Percentiles rank a stretch among this genome's conserved stretches.
These are phyloP conservation scores for Aspergillus sp. DNA, from an alignment of 2,329 filamentous ascomycete species.

Conservation along the genomic window DNA sequence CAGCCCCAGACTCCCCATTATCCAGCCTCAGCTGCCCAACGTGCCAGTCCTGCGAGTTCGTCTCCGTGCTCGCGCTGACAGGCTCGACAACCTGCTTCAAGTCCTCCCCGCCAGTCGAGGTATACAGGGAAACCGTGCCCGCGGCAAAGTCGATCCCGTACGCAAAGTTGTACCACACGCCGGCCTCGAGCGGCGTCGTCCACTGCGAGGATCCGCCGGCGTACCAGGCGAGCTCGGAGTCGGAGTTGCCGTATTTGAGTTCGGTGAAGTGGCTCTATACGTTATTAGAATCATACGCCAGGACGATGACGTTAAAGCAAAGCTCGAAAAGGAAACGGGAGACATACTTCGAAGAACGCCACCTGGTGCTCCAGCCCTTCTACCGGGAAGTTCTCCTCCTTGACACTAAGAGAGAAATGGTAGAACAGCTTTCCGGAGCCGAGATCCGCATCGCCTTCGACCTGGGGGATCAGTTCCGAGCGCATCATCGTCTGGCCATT, in stretches of 20 bases:
- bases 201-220: constrained; percentile 62
- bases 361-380: constrained; percentile 67
- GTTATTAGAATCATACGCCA: neutral
- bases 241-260: constrained; percentile 63
- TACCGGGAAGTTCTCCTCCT: constrained; percentile 59
- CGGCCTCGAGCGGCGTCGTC: constrained; percentile 60
- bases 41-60: constrained; percentile 72
- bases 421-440: constrained; percentile 68
- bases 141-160: constrained; percentile 70
- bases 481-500: constrained; percentile 71
- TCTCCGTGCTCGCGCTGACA: constrained; percentile 60
- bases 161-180: constrained; percentile 72
- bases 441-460: constrained; percentile 60
- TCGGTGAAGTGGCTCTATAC: constrained; percentile 70
- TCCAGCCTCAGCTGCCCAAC: constrained; percentile 68
- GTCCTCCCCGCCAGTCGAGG: constrained; percentile 61
- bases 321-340: no score
- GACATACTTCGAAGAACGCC: neutral
- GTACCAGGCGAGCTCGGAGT: constrained; percentile 62
- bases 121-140: constrained; percentile 66
- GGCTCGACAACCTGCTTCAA: constrained; percentile 61
- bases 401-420: constrained; percentile 68
- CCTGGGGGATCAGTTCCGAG: constrained; percentile 73
- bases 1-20: constrained; percentile 52
- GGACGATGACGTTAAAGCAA: no score